Base-by-base conservation (phyloP, 1,284 basidiomycete genomes). In the Peniophora sp. region DNA sequence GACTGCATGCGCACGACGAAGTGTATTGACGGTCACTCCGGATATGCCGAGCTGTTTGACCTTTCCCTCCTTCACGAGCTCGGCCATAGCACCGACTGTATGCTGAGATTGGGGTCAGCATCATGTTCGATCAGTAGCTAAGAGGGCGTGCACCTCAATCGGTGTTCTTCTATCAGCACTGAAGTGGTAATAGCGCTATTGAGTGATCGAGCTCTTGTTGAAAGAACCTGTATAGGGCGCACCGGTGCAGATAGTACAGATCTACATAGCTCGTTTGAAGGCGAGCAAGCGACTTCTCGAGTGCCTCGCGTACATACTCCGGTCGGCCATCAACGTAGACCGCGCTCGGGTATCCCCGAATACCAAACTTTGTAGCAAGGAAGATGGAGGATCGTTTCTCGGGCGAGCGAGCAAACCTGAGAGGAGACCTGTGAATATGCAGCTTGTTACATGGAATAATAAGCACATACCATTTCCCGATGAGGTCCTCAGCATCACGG, bases 31-130 rank as follows among this genome's bases (percentile, higher is more conserved):
- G 1, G 74, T 77, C 51, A 74, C 72, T 59, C 88, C 85, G 47
- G 79, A 84, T 20, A 85, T 66, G 0, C 83, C 83, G 17, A 86
- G 63, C 59, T 80, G 73, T 52, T 75, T 76, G 47, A 81, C 72
- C 59, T 81, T 83, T n/a, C 81, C 81, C 43, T 69, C 75, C 76
- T 76, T 78, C 53, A 81, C 78, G 20, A 75, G 68, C 53, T 81
- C 72, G 0, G 73, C 75, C 71, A 82, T 72, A 1, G 71, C 77
- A 0, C 63, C 61, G 2, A 81, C 68, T 0, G 77, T 77, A 39
- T 63, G 57, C 69, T 39, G 49, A 22, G 47, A 48, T 6, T 20
- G 19, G 16, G n/a, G n/a, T 41, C 38, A 16, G 55, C 54, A 22
- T 53, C 44, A 10, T n/a, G 47, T 53, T 0, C 51, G 36, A 20